A percentile compares a stretch with the other conserved stretches of the same genome.
These are phyloP conservation scores for Vitis labrusca DNA, from an alignment of 164 flowering plant species.

Conservation along the genomic window DNA sequence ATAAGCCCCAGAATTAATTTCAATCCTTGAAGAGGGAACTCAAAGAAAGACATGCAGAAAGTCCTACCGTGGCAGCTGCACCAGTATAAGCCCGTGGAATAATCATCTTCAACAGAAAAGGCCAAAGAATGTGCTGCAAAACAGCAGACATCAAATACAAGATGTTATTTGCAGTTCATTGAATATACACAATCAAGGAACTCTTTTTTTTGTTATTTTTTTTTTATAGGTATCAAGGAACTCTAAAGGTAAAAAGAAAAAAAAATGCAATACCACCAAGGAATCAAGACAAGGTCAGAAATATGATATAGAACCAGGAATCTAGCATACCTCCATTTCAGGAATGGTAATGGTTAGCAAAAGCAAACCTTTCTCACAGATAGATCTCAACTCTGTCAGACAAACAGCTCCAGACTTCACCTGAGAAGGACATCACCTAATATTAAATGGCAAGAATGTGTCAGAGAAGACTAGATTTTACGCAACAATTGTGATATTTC, in stretches of 20 bases:
- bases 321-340: slow-evolving; percentile 86
- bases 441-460: background rate
- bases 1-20: too few relatives aligned
- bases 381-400: slow-evolving; percentile 59
- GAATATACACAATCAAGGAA: background rate
- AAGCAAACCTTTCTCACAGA: slow-evolving; percentile 91
- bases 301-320: background rate
- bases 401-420: slow-evolving; percentile 51
- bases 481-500: background rate
- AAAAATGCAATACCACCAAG: background rate
- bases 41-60: slow-evolving; percentile 16
- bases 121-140: slow-evolving; percentile 88
- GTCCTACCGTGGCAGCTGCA: slow-evolving; percentile 81
- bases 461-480: background rate
- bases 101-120: slow-evolving; percentile 91
- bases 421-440: slow-evolving; percentile 35
- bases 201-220: too few relatives aligned
- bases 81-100: slow-evolving; percentile 76
- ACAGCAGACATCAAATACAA: slow-evolving; percentile 3
- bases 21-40: too few relatives aligned
- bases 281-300: background rate
- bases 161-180: background rate
- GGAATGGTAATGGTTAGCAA: slow-evolving; percentile 88
- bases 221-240: too few relatives aligned
- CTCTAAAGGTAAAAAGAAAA: background rate